These are phyloP conservation scores for Diaporthe sp. DNA, from an alignment of 2,329 filamentous ascomycete genomes.

Conservation along the genomic window DNA sequence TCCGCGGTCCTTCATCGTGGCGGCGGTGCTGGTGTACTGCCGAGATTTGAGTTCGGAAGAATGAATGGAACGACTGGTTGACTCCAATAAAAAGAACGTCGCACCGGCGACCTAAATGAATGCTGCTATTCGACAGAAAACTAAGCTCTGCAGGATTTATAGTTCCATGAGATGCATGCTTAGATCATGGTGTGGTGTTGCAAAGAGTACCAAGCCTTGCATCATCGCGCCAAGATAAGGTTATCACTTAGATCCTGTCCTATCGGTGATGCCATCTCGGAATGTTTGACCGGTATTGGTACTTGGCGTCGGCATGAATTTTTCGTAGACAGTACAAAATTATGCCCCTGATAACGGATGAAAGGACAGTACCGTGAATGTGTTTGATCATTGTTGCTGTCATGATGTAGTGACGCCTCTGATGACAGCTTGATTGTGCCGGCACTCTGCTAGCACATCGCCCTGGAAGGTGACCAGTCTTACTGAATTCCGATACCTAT, in stretches of 20 bases:
- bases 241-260: not conserved
- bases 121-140: not conserved
- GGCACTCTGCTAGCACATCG: not conserved
- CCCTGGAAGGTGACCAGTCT: not conserved
- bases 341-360: not conserved
- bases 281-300: not conserved
- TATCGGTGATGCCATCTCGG: constrained; percentile 32
- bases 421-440: constrained; percentile 9
- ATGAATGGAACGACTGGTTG: not conserved
- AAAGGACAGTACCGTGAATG: not conserved
- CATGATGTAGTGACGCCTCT: constrained; percentile 11
- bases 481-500: not conserved
- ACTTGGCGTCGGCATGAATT: not conserved
- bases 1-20: constrained; percentile 20
- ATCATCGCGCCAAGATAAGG: constrained; percentile 26
- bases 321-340: not conserved
- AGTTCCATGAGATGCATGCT: constrained; percentile 22
- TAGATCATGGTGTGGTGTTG: constrained; percentile 29
- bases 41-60: not conserved
- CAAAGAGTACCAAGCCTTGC: constrained; percentile 37
- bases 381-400: not conserved
- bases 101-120: not conserved
- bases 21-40: not conserved
- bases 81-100: not conserved
- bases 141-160: constrained; percentile 39